Evolutionary conservation across 2,329 filamentous ascomycete species (phyloP).

Genomic region (Chlorencoelia australis): DNA sequence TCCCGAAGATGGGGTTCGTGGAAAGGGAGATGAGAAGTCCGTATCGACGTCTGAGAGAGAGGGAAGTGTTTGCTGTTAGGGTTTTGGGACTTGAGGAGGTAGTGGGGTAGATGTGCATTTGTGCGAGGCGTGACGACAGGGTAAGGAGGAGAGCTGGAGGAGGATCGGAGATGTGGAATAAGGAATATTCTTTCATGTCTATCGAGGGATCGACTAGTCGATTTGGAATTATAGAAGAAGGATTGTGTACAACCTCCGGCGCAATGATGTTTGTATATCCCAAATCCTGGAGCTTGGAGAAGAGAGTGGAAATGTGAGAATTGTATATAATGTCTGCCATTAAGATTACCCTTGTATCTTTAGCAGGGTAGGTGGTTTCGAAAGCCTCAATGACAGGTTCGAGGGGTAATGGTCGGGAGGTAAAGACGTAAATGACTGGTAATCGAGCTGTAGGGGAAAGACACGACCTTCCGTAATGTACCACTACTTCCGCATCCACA

Average conservation of each 20-base stretch:
- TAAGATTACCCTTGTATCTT: constrained; percentile 56
- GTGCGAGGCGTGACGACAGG: constrained; percentile 69
- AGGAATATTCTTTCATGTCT: constrained; percentile 42
- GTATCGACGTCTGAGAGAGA: constrained; percentile 72
- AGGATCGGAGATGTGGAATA: constrained; percentile 76
- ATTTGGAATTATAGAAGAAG: constrained; percentile 75
- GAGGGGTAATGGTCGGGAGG: constrained; percentile 57
- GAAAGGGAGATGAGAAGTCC: constrained; percentile 73
- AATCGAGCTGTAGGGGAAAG: constrained; percentile 80
- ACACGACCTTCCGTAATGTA: constrained; percentile 90
- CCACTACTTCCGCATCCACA: constrained; percentile 77
- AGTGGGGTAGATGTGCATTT: constrained; percentile 69
- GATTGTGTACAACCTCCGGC: constrained; percentile 67
- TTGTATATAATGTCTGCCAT: constrained; percentile 88
- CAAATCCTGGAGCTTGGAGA: constrained; percentile 39
- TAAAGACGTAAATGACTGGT: constrained; percentile 87
- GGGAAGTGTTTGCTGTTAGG: constrained; percentile 33
- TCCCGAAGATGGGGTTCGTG: constrained; percentile 78
- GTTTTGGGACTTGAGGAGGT: constrained; percentile 25
- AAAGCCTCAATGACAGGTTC: constrained; percentile 49
- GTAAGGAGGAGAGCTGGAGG: constrained; percentile 80
- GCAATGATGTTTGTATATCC: constrained; percentile 65
- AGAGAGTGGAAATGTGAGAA: constrained; percentile 56
- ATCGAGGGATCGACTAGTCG: constrained; percentile 41
- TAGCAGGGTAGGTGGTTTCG: constrained; percentile 51